Conservation (phyloP, 2,329 filamentous ascomycete species). For the Chalaropsis thielavioides region DNA sequence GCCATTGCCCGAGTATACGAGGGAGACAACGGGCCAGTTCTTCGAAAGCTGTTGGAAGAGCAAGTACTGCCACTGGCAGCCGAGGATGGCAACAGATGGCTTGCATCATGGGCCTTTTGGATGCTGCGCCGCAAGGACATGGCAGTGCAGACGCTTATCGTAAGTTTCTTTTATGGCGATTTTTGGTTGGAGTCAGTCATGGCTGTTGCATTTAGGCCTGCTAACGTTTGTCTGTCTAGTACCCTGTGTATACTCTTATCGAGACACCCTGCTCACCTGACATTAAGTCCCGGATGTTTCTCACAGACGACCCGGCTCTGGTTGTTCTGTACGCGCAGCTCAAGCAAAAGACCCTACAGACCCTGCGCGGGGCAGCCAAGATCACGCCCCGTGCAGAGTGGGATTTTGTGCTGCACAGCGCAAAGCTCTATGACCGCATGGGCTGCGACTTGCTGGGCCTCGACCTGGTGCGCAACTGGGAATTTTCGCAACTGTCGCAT, state of each 20-base stretch:
- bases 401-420: constrained; percentile 79
- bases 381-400: constrained; percentile 68
- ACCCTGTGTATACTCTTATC: constrained; percentile 61
- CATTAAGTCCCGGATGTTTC: constrained; percentile 61
- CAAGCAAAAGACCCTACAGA: constrained; percentile 66
- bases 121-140: constrained; percentile 70
- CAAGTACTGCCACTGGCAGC: constrained; percentile 65
- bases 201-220: neutral
- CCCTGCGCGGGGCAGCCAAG: constrained; percentile 70
- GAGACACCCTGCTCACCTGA: constrained; percentile 54
- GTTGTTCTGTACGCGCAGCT: constrained; percentile 79
- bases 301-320: constrained; percentile 81
- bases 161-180: constrained; percentile 30
- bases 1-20: constrained; percentile 79
- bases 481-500: constrained; percentile 47
- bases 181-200: neutral
- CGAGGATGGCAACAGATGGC: constrained; percentile 76
- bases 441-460: constrained; percentile 83
- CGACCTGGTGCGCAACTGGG: constrained; percentile 71
- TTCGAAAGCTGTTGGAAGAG: constrained; percentile 62
- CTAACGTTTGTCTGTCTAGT: constrained; percentile 31
- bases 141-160: constrained; percentile 70
- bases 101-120: constrained; percentile 92
- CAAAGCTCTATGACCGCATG: constrained; percentile 74
- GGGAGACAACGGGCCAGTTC: constrained; percentile 61